Conservation (phyloP, 2,329 filamentous ascomycete species). For the Claviceps sp. region DNA sequence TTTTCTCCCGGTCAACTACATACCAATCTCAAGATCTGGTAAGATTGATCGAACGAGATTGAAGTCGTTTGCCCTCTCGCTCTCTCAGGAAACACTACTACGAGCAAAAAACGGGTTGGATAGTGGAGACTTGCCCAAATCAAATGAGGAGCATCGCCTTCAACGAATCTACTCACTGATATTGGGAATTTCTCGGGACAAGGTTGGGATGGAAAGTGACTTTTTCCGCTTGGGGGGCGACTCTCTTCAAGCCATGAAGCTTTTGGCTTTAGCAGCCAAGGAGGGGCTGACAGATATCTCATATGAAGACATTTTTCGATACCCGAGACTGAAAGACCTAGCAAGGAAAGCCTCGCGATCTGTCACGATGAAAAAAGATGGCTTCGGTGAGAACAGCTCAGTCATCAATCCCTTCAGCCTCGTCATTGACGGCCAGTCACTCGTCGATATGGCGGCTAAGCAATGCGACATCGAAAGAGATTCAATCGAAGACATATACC, state of each 20-base stretch:
- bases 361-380: neutral
- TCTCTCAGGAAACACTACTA: neutral
- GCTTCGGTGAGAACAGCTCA: neutral
- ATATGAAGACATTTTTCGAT: slow-evolving; percentile 1
- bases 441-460: neutral
- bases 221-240: slow-evolving; percentile 31
- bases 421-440: neutral
- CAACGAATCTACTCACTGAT: neutral
- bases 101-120: neutral
- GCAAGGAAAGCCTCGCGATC: neutral
- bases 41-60: neutral
- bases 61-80: neutral
- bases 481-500: neutral
- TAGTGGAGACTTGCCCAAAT: neutral
- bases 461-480: neutral
- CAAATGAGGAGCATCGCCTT: neutral
- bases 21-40: neutral
- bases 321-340: slow-evolving; percentile 3
- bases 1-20: neutral
- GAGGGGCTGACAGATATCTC: neutral
- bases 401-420: neutral
- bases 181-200: slow-evolving; percentile 14
- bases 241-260: slow-evolving; percentile 30
- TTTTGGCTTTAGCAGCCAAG: slow-evolving; percentile 14
- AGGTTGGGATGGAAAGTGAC: slow-evolving; percentile 18